These are phyloP conservation scores for Rachicladosporium sp. DNA, from an alignment of 2,329 filamentous ascomycete genomes.

Conservation along the genomic window DNA sequence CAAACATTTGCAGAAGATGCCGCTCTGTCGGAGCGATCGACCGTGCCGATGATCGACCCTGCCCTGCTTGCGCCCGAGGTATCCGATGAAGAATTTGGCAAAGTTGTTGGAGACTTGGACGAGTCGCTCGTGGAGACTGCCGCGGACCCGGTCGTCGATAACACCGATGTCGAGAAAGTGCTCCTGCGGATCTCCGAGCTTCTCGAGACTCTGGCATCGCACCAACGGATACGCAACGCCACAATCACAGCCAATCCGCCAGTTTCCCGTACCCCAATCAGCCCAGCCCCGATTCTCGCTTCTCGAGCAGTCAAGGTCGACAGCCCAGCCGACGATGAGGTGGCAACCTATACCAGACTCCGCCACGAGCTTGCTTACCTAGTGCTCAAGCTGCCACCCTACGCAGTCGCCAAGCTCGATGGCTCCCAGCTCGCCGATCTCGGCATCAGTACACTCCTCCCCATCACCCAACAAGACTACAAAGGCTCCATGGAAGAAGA, in stretches of 20 bases:
- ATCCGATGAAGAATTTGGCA: constrained; percentile 19
- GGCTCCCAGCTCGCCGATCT: constrained; percentile 75
- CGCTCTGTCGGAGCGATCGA: constrained; percentile 22
- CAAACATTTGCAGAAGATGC: constrained; percentile 48
- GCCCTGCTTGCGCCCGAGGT: constrained; percentile 27
- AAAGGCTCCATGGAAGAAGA: constrained; percentile 77
- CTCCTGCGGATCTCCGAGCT: constrained; percentile 63
- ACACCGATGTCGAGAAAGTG: constrained; percentile 31
- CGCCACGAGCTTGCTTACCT: constrained; percentile 64
- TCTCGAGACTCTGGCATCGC: constrained; percentile 63
- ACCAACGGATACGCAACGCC: constrained; percentile 67
- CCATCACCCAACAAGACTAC: constrained; percentile 61
- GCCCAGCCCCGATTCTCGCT: constrained; percentile 53
- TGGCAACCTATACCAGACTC: constrained; percentile 55
- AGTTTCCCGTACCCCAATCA: constrained; percentile 24
- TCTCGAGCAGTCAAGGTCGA: constrained; percentile 44
- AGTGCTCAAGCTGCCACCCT: constrained; percentile 65
- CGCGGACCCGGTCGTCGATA: constrained; percentile 19
- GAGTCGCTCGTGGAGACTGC: constrained; percentile 9
- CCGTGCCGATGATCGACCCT: constrained; percentile 20
- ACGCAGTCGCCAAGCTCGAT: constrained; percentile 73
- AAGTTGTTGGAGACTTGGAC: constrained; percentile 15
- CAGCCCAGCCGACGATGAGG: constrained; percentile 50
- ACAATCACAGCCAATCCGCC: constrained; percentile 41
- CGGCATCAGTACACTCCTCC: constrained; percentile 66